Percentiles rank a stretch among this genome's conserved stretches.
Conservation (phyloP, 208 protist species). For the Porcisia deanei region DNA sequence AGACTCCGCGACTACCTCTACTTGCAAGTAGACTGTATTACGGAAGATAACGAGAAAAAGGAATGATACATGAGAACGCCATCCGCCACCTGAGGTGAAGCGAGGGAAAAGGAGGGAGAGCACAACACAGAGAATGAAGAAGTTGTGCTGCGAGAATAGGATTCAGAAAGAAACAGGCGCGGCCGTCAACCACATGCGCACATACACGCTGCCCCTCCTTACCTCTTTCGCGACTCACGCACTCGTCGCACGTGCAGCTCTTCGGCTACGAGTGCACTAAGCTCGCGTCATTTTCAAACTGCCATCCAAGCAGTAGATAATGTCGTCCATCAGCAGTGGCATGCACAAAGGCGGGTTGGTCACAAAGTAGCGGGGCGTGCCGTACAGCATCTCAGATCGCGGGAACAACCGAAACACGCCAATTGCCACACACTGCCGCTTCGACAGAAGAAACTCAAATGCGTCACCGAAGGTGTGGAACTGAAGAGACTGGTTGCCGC, state of each 20-base stretch:
- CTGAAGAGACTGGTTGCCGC: conserved; percentile 67
- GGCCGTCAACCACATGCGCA: not conserved
- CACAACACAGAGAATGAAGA: not conserved
- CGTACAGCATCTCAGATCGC: conserved; percentile 44
- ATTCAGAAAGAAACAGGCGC: not conserved
- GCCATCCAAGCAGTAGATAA: conserved; percentile 83
- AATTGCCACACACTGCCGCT: conserved; percentile 73
- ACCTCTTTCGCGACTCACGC: not conserved
- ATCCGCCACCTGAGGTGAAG: not conserved
- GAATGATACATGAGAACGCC: not conserved
- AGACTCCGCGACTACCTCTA: not conserved
- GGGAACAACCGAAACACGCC: conserved; percentile 87
- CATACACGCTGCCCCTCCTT: not conserved
- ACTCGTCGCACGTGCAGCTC: not conserved
- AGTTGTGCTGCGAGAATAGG: not conserved
- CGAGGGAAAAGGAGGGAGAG: not conserved
- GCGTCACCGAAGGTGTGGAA: conserved; percentile 83
- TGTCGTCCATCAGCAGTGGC: conserved; percentile 77
- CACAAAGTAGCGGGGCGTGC: conserved; percentile 83
- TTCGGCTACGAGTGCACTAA: not conserved
- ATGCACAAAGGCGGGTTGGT: conserved; percentile 79
- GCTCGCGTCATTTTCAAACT: not conserved
- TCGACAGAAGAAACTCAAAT: conserved; percentile 73
- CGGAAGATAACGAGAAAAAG: not conserved
- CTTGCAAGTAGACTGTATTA: not conserved